Evolutionary conservation across 2,329 filamentous ascomycete genomes (phyloP), one percentile per base, ranked within the genome.

Genomic region (Myotisia sp.): DNA sequence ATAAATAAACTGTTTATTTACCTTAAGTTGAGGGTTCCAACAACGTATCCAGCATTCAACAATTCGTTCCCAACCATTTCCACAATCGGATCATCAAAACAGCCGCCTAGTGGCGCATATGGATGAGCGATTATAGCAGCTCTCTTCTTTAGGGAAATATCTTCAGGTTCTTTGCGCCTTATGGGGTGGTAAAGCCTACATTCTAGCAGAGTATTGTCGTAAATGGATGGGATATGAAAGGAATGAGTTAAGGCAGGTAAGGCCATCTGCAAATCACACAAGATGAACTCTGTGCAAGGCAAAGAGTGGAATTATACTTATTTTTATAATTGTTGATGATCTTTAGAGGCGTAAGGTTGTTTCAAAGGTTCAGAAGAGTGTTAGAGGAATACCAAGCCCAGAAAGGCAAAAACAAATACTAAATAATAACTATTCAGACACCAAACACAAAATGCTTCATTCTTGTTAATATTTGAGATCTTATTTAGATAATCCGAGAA

Each of bases 1-100:
- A n/a, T n/a, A n/a, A n/a, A n/a, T 2, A 2, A 24, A 10, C 6
- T 6, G 10, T 5, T 10, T 13, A 42, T 56, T 34, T 62, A 86
- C 80, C 86, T 71, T 53, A 95, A 94, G 51, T 95, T 94, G 57
- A 95, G 94, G 0, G 84, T 92, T 5, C 70, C 77, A 2, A 94
- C 79, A 1, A 92, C 53, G 48, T 74, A 92, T 1, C 81, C 82
- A 34, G 66, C 59, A 3, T 67, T 62, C n/a, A 92, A 54, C 29
- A 92, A 63, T 38, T 77, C 68, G 2, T 63, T 61, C 1, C 71
- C 73, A 2, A 80, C 59, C 6, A 73, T 63, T n/a, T 71, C 65
- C 1, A 95, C 78, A 0, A 93, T 67, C 0, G 71, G 70, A 51
- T 95, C 86, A 52, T 95, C 82, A 51, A 76, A 90, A 54, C 65